Conservation (phyloP, 331 rosid genomes). For the Ulmus americana region DNA sequence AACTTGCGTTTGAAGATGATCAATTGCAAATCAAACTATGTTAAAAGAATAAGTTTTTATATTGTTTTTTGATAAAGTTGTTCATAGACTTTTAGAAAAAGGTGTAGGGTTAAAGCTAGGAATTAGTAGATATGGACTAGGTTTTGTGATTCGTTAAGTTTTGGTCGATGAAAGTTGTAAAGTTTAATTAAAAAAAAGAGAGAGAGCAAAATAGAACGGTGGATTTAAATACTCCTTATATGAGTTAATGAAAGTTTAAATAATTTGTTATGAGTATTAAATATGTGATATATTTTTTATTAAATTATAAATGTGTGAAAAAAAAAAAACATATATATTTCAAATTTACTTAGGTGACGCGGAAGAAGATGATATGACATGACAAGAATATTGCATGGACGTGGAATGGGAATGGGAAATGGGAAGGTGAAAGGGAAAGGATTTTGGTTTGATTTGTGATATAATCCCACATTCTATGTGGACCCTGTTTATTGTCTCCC, state of each 20-base stretch:
- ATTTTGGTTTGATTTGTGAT: constrained; percentile 25
- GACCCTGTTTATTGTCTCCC: constrained; percentile 52
- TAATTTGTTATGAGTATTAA: too few species aligned
- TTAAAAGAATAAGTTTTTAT: too few species aligned
- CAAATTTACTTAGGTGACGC: neutral
- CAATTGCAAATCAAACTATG: too few species aligned
- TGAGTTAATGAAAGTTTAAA: too few species aligned
- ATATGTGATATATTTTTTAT: too few species aligned
- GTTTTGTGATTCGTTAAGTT: neutral
- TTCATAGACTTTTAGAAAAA: neutral
- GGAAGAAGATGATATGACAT: constrained; percentile 17
- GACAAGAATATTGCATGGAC: constrained; percentile 22
- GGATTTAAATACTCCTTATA: too few species aligned
- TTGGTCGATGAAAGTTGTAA: neutral
- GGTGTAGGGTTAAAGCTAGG: neutral
- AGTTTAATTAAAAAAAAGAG: neutral
- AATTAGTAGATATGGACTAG: neutral
- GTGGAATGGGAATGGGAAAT: constrained; percentile 21
- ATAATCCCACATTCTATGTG: constrained; percentile 36
- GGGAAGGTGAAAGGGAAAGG: neutral
- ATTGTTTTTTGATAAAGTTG: too few species aligned
- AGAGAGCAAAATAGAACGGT: neutral
- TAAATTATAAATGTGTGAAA: too few species aligned
- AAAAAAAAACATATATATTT: neutral
- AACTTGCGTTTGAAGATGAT: too few species aligned